Evolutionary conservation across 2,329 filamentous ascomycete species (phyloP), one percentile per base, ranked within the genome.

Genomic region (Xylariaceae sp.): DNA sequence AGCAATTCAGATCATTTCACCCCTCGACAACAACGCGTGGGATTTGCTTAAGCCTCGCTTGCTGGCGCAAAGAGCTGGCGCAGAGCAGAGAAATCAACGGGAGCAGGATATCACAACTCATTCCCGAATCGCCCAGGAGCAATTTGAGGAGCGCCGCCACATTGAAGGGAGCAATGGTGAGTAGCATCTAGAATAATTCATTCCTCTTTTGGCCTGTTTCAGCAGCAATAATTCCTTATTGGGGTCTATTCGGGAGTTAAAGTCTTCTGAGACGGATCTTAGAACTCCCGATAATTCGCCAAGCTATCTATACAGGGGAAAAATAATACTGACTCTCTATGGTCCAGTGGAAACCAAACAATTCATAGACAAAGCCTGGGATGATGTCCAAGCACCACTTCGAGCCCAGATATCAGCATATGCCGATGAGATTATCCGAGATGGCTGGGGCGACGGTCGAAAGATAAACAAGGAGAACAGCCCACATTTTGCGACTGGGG

Each of bases 21-120:
- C 87, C 19, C 76, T 93, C 64, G 86, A 84, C 61, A 88, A 91
- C 56, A 76, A 79, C 52, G 84, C 86, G 2, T 93, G 89, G 90
- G 81, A 84, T 48, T 74, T 88, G 50, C 77, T 93, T 37, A 85
- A 86, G 64, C 85, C 86, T 47, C 85, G 86, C 56, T 76, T 93
- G 14, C 72, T 90, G 32, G 80, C 82, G 20, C 88, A 92, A 71
- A 79, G 86, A 63, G 77, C 81, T 56, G 81, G 82, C 61, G 87
- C 87, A n/a, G 85, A 90, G 71, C 76, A 80, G 47, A 76, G 81
- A 60, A 79, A 84, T 66, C 76, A 78, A 59, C 46, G n/a, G 21
- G 56, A 60, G 29, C 48, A 59, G 44, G 72, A 77, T 49, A 69
- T 53, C 20, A 59, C 65, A 41, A 62, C 67, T 54, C 71, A 74